phyloP scores from a whole-genome alignment of 2,329 filamentous ascomycete genomes.

The Ophioceras dolichostomum region DNA sequence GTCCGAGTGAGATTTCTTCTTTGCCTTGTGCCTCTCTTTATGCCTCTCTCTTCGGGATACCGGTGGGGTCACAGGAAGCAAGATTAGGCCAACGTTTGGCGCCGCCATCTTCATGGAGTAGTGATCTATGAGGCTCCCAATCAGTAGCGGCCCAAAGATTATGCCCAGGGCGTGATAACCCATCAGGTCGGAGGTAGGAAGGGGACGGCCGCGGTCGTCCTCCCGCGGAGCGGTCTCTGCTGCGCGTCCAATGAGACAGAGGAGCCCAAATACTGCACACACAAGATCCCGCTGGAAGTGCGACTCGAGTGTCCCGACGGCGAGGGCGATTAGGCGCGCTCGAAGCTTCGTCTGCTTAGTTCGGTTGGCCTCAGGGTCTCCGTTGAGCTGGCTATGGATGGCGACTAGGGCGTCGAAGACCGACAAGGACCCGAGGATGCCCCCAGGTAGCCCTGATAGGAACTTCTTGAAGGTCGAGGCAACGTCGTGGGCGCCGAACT shows the following conservation, averaged over 20 bases:
- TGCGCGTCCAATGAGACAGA: constrained; percentile 46
- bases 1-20: constrained; percentile 9
- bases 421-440: constrained; percentile 45
- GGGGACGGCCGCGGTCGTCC: constrained; percentile 35
- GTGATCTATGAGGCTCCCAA: constrained; percentile 42
- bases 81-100: constrained; percentile 25
- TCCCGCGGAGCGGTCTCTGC: constrained; percentile 40
- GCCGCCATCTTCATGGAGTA: constrained; percentile 34
- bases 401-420: constrained; percentile 51
- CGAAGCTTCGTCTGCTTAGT: constrained; percentile 43
- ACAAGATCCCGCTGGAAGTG: constrained; percentile 50
- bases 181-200: constrained; percentile 48
- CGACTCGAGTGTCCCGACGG: constrained; percentile 46
- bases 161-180: constrained; percentile 51
- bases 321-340: constrained; percentile 54
- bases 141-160: constrained; percentile 51
- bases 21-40: constrained; percentile 27
- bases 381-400: constrained; percentile 43
- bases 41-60: no score
- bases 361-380: constrained; percentile 35
- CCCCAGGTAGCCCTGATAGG: constrained; percentile 50
- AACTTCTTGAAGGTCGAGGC: constrained; percentile 56
- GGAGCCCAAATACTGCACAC: constrained; percentile 53
- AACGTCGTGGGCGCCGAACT: constrained; percentile 49
- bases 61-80: constrained; percentile 31